These are phyloP conservation scores for Cercospora sp. DNA, from an alignment of 2,329 filamentous ascomycete genomes.

Conservation along the genomic window DNA sequence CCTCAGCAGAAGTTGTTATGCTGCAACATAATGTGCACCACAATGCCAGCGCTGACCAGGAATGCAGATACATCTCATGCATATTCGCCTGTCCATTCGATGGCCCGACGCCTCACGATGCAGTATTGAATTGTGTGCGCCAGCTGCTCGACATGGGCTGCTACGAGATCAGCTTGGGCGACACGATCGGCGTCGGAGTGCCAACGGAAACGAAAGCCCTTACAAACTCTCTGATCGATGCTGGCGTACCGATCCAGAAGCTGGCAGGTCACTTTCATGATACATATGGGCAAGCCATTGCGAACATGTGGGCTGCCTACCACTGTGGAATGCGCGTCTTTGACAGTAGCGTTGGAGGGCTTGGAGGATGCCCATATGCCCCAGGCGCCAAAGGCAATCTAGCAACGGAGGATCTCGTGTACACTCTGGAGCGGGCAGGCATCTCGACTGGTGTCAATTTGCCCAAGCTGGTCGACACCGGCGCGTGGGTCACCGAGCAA, in stretches of 20 bases:
- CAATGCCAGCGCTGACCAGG: not conserved
- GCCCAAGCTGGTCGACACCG: not conserved
- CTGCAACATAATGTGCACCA: not conserved
- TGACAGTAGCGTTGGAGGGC: not conserved
- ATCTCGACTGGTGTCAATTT: not conserved
- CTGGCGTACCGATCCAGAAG: not conserved
- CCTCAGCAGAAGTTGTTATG: too few species aligned
- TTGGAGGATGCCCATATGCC: not conserved
- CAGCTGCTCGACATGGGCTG: not conserved
- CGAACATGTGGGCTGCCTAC: not conserved
- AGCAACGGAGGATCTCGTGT: not conserved
- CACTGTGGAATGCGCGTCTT: not conserved
- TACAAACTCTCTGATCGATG: not conserved
- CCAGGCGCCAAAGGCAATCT: not conserved
- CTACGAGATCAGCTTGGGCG: not conserved
- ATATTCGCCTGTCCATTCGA: not conserved
- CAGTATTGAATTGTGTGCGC: not conserved
- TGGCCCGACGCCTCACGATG: not conserved
- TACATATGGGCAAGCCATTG: not conserved
- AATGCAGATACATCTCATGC: not conserved
- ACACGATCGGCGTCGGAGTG: not conserved
- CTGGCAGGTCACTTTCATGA: not conserved
- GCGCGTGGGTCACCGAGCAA: not conserved
- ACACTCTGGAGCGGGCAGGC: not conserved
- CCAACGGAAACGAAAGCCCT: not conserved